phyloP scores from a whole-genome alignment of 345 rosid genomes.

The Euphorbia peplus region DNA sequence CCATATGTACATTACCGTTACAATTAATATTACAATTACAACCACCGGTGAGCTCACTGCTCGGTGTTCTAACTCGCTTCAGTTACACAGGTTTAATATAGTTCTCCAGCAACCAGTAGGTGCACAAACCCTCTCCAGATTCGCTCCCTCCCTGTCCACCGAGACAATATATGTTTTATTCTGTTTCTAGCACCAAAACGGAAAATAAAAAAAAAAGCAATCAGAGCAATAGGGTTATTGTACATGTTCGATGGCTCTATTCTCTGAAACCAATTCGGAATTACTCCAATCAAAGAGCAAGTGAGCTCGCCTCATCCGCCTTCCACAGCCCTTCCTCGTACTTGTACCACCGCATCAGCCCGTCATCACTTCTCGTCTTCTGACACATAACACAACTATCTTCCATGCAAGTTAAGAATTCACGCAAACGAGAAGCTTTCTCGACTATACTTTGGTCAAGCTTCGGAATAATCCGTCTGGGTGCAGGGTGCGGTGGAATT shows the following conservation, averaged over 20 bases:
- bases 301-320: slow-evolving; percentile 59
- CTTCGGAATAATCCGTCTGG: slow-evolving; percentile 37
- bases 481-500: slow-evolving; percentile 33
- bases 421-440: slow-evolving; percentile 50
- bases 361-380: slow-evolving; percentile 61
- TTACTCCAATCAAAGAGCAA: slow-evolving; percentile 39
- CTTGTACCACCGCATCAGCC: slow-evolving; percentile 82
- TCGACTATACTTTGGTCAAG: slow-evolving; percentile 46
- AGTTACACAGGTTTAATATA: not conserved
- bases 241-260: not conserved
- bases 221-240: slow-evolving; percentile 1
- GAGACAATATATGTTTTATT: too few relatives aligned
- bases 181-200: slow-evolving; percentile 10
- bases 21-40: not conserved
- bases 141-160: too few relatives aligned
- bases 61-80: slow-evolving; percentile 2
- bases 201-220: slow-evolving; percentile 2
- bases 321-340: slow-evolving; percentile 86
- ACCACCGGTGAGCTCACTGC: not conserved
- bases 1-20: not conserved
- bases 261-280: not conserved
- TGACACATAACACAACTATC: slow-evolving; percentile 67
- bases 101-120: not conserved
- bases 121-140: too few relatives aligned
- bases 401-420: slow-evolving; percentile 62